Percentiles rank a stretch among this genome's conserved stretches.
Conservation (phyloP, 148 eudicot species). For the Pharnaceum exiguum region DNA sequence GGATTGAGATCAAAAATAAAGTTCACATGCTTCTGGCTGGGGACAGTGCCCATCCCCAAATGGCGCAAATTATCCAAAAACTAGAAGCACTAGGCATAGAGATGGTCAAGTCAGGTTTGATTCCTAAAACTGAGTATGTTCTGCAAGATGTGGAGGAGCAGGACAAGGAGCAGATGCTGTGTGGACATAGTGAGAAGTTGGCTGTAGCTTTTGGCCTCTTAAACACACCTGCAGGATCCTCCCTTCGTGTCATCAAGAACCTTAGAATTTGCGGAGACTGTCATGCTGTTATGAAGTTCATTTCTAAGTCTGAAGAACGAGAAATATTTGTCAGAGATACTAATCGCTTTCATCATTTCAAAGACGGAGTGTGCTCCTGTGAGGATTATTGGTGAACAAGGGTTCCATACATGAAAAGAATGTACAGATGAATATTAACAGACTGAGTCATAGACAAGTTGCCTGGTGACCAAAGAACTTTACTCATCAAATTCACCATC, state of each 20-base stretch:
- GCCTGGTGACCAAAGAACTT: not conserved
- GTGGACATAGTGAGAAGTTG: constrained; percentile 80
- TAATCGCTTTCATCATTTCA: constrained; percentile 78
- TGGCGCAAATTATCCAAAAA: constrained; percentile 44
- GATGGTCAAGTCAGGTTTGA: constrained; percentile 51
- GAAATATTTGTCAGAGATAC: constrained; percentile 79
- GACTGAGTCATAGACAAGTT: not conserved
- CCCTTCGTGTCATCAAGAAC: constrained; percentile 70
- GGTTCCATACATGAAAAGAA: not conserved
- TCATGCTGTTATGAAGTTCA: constrained; percentile 61
- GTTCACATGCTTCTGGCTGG: constrained; percentile 67
- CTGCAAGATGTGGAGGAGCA: constrained; percentile 81
- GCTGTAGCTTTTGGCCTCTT: constrained; percentile 62
- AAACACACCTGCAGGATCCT: constrained; percentile 50
- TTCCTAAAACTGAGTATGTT: constrained; percentile 46
- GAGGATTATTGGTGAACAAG: constrained; percentile 74
- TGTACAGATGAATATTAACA: not conserved
- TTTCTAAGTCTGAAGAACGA: constrained; percentile 53
- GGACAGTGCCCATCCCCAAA: constrained; percentile 54
- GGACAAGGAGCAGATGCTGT: constrained; percentile 69
- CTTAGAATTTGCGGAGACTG: constrained; percentile 78
- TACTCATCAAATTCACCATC: not conserved
- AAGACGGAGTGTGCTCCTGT: constrained; percentile 83
- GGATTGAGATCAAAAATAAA: constrained; percentile 74
- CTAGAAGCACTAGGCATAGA: constrained; percentile 39